phyloP scores from a whole-genome alignment of 2,329 filamentous ascomycete species.

The Neurospora sp. region DNA sequence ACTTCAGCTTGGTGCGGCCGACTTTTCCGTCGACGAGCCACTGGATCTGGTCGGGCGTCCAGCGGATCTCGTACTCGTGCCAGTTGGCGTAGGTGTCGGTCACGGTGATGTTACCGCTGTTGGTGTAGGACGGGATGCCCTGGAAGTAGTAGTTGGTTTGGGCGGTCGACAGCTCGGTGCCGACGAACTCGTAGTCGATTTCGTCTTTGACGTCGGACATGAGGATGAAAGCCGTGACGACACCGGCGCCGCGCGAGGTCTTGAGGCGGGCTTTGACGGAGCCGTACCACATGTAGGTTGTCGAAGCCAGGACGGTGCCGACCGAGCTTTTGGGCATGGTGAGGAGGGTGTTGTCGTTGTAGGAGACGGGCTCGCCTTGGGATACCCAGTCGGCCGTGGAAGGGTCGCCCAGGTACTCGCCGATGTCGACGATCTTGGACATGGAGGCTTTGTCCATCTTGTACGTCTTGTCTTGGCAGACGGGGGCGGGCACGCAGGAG shows the following conservation, averaged over 20 bases:
- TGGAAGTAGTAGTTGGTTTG: constrained; percentile 98
- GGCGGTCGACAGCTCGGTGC: constrained; percentile 62
- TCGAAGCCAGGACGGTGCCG: constrained; percentile 76
- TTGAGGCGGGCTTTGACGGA: constrained; percentile 79
- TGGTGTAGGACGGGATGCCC: constrained; percentile 74
- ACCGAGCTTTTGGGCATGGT: constrained; percentile 83
- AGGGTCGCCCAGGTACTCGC: constrained; percentile 78
- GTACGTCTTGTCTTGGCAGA: constrained; percentile 67
- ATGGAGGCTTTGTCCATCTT: constrained; percentile 53
- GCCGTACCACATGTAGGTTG: constrained; percentile 94
- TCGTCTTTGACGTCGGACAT: constrained; percentile 95
- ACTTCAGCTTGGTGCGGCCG: constrained; percentile 63
- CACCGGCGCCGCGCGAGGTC: constrained; percentile 74
- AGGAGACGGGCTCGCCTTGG: constrained; percentile 62
- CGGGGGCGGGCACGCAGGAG: constrained; percentile 74
- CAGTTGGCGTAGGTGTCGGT: constrained; percentile 65
- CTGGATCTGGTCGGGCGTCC: constrained; percentile 75
- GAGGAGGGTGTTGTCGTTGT: constrained; percentile 63
- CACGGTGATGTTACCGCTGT: constrained; percentile 58
- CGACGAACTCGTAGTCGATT: constrained; percentile 94
- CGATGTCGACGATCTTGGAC: constrained; percentile 59
- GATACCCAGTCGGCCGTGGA: constrained; percentile 77
- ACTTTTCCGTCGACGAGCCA: constrained; percentile 81
- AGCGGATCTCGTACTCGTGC: constrained; percentile 89
- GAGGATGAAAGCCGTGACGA: constrained; percentile 95